Evolutionary conservation across 1,284 basidiomycete genomes (phyloP).

Genomic region (Marasmius fiardii): DNA sequence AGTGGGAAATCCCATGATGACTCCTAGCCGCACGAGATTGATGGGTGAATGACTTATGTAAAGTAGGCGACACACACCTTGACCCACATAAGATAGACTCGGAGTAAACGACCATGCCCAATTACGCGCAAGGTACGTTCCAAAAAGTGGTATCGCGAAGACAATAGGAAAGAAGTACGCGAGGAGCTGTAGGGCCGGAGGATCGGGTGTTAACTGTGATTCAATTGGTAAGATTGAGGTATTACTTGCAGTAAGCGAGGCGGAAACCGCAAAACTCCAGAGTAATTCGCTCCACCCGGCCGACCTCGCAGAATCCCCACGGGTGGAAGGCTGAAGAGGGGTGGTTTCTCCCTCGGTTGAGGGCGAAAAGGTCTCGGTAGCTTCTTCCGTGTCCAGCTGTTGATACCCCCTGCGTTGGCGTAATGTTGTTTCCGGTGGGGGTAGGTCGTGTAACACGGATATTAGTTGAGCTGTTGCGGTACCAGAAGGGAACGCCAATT

Average conservation of each 20-base stretch:
- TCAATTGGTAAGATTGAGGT: no score
- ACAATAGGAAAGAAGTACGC: slow-evolving; percentile 87
- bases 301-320: slow-evolving; percentile 45
- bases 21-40: no score
- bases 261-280: slow-evolving; percentile 75
- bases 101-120: slow-evolving; percentile 97
- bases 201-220: background rate
- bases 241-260: slow-evolving; percentile 62
- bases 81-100: slow-evolving; percentile 87
- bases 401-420: slow-evolving; percentile 53
- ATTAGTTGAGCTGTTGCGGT: slow-evolving; percentile 97
- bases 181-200: slow-evolving; percentile 48
- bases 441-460: slow-evolving; percentile 81
- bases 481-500: slow-evolving; percentile 91
- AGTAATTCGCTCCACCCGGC: slow-evolving; percentile 72
- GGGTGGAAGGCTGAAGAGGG: slow-evolving; percentile 15
- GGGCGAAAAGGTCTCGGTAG: slow-evolving; percentile 27
- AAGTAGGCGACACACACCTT: slow-evolving; percentile 47
- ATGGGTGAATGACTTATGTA: slow-evolving; percentile 3
- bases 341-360: slow-evolving; percentile 25
- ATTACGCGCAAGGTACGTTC: slow-evolving; percentile 77
- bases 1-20: slow-evolving; percentile 97
- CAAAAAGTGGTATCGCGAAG: slow-evolving; percentile 91
- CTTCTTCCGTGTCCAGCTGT: slow-evolving; percentile 9
- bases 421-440: slow-evolving; percentile 56